Evolutionary conservation across 371 early-diverging fungal species (phyloP), one percentile per base, ranked within the genome.

Genomic region (Apophysomyces sp.): DNA sequence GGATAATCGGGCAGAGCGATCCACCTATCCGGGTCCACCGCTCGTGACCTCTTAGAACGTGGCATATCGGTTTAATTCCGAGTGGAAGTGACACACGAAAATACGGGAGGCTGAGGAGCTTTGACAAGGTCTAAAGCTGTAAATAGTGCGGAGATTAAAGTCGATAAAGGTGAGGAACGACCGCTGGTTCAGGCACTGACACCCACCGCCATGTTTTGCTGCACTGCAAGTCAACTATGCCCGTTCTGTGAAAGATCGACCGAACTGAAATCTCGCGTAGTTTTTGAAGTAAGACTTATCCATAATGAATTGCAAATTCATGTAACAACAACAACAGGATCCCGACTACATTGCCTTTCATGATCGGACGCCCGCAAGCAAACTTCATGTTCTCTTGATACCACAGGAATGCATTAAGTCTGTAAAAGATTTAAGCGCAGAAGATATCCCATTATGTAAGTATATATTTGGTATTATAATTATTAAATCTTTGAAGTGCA

Each of bases 341-440:
- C 78, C 78, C 34, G 67, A 77, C 21, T 59, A 81, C 40, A 64
- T 85, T 26, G 87, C 83, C 3, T 86, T 88, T 65, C 72, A 76
- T 36, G 89, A 88, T 70, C 81, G 83, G n/a, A 73, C 77, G 15
- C 87, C 89, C 12, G 73, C 76, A 13, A 83, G 83, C 11, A 55
- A 64, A 16, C 18, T 76, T 15, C 89, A 88, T 72, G 55, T 85
- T 12, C 73, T 85, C 4, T 58, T 88, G 41, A 77, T 86, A 55
- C 86, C 89, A 4, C 68, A 72, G 36, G 51, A 58, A 12, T 87
- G 86, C 63, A 74, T 86, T 15, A 66, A 44, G 21, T 75, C 71
- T 16, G 71, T 80, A 6, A 80, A 73, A 31, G 58, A 63, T 39
- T 51, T 80, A 36, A 65, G 57, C 30, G 37, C 7, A 69, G 80